Conservation (phyloP, 2,329 filamentous ascomycete species). For the Phaeosphaeria sp. region DNA sequence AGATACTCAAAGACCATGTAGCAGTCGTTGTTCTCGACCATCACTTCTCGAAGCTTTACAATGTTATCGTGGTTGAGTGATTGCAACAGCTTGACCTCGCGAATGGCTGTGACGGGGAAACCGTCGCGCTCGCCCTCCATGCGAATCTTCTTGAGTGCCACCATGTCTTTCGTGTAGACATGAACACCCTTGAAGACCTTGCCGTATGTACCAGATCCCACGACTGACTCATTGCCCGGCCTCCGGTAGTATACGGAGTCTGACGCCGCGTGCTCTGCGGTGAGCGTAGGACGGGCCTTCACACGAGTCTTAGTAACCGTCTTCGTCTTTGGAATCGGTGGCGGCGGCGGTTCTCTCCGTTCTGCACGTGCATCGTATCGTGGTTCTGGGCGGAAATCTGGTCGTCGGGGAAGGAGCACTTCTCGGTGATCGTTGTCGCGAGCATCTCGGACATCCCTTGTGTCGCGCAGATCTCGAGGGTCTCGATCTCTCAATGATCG, state of each 20-base stretch:
- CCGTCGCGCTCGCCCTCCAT: conserved; percentile 94
- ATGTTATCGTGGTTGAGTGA: conserved; percentile 83
- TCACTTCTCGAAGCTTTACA: conserved; percentile 85
- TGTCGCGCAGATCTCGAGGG: conserved; percentile 24
- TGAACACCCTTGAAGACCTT: conserved; percentile 95
- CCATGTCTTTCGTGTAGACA: conserved; percentile 84
- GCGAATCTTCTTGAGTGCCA: conserved; percentile 87
- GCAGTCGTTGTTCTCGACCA: conserved; percentile 98
- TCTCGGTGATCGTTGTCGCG: conserved; percentile 38
- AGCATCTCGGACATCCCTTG: conserved; percentile 27
- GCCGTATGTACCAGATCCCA: conserved; percentile 93
- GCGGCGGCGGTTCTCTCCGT: conserved; percentile 45
- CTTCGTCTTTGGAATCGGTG: conserved; percentile 56
- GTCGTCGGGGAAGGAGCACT: conserved; percentile 33
- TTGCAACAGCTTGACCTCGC: conserved; percentile 91
- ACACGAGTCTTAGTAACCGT: conserved; percentile 72
- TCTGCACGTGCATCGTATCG: conserved; percentile 41
- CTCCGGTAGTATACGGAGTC: conserved; percentile 95
- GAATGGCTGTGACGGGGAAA: conserved; percentile 88
- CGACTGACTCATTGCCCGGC: conserved; percentile 95
- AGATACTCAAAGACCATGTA: conserved; percentile 99
- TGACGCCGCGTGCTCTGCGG: conserved; percentile 75
- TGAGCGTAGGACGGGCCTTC: conserved; percentile 74
- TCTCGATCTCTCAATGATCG: conserved; percentile 30
- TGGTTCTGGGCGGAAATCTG: conserved; percentile 36